Base-by-base conservation (phyloP, 2,329 filamentous ascomycete genomes). In the Penicillium sp. region DNA sequence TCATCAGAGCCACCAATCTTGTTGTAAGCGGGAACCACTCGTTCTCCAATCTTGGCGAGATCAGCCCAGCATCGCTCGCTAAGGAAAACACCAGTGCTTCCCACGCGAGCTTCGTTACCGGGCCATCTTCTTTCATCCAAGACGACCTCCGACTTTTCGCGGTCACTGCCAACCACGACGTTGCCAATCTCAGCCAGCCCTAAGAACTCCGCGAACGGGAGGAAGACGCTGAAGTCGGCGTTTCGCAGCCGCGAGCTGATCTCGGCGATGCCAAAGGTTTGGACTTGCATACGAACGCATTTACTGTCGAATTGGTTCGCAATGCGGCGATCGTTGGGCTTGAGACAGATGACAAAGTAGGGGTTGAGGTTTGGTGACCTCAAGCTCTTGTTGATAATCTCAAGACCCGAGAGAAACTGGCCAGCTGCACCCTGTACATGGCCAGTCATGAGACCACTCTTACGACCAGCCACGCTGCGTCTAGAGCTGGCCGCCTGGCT, bases 281-380 rank as follows among this genome's bases (percentile, higher is more conserved):
- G 94, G 1, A 99, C 86, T 74, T 99, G 95, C 11, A 91, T 91
- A 4, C 95, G 89, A 25, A 99, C 95, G 74, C 95, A 99, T 78
- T 98, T 98, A 84, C 93, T 97, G 77, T 99, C 95, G 70, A 98
- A 99, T 73, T 99, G 95, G 69, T 99, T 99, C 63, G 95, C 94
- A 67, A 99, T 99, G 53, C 95, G 88, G 56, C 95, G 87, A 75
- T 99, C 95, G 69, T 99, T 99, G 25, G 95, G 94, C 79, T 99
- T 99, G 65, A 99, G 80, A 72, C 95, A 99, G 78, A 99, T 97
- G 48, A 99, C 86, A 70, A 97, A 98, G 78, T 99, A 99, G 0
- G 90, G 87, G 71, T 99, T 99, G 11, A 93, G 91, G 71, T 93
- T 91, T 4, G 89, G 86, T 2, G 91, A 87, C 2, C 87, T 90